Conservation (phyloP, 176 grass and related monocot genomes). For the Aechmea fasciata region DNA sequence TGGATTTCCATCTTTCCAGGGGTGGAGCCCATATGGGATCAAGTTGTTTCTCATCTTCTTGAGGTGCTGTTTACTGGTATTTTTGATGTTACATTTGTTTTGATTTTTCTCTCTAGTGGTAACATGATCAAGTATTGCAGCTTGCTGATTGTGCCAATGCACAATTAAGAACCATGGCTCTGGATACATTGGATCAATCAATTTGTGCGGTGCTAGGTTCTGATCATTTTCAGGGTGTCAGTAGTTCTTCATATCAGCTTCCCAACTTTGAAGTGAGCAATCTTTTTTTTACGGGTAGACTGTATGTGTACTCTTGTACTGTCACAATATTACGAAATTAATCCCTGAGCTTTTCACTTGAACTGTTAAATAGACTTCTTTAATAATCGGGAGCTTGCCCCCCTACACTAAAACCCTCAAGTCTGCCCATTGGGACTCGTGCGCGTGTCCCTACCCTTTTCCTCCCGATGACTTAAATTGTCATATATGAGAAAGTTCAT, state of each 20-base stretch:
- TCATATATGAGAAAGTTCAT: too few species aligned
- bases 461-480: too few species aligned
- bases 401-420: too few species aligned
- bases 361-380: too few species aligned
- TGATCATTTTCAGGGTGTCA: constrained; percentile 63
- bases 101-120: constrained; percentile 7
- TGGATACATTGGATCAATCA: constrained; percentile 90
- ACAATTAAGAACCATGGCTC: constrained; percentile 79
- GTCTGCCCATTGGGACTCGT: too few species aligned
- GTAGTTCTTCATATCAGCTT: constrained; percentile 37
- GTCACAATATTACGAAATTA: too few species aligned
- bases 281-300: neutral
- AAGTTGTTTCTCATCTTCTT: constrained; percentile 83
- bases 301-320: too few species aligned
- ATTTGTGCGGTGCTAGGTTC: constrained; percentile 94
- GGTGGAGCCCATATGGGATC: constrained; percentile 85
- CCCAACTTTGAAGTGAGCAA: constrained; percentile 31
- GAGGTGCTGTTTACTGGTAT: constrained; percentile 46
- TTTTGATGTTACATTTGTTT: constrained; percentile 7
- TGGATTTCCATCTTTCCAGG: constrained; percentile 35
- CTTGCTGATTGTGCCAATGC: constrained; percentile 64
- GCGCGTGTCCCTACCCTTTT: too few species aligned
- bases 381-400: too few species aligned
- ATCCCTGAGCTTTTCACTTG: too few species aligned
- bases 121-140: constrained; percentile 39